Conservation (phyloP, 805 yeast species). For the Candida maesae region DNA sequence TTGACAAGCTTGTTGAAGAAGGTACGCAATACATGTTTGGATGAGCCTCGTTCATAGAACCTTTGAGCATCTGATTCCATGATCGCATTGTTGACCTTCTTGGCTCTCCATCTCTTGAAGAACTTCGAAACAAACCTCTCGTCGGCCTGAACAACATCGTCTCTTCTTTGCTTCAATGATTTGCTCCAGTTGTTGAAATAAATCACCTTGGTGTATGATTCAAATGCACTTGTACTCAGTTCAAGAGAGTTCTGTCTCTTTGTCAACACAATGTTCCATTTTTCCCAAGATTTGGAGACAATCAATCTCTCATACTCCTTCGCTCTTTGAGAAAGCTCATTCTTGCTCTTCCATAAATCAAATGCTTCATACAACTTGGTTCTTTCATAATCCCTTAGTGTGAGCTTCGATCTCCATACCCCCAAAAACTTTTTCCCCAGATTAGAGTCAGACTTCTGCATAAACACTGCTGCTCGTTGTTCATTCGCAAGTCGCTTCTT, state of each 20-base stretch:
- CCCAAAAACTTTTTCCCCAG: neutral
- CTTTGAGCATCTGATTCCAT: conserved; percentile 2
- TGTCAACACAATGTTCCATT: conserved; percentile 9
- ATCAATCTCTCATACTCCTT: conserved; percentile 5
- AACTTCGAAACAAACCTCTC: conserved; percentile 3
- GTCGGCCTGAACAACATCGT: conserved; percentile 3
- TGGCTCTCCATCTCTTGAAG: conserved; percentile 8
- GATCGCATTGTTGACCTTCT: neutral
- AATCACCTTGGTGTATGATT: conserved; percentile 17
- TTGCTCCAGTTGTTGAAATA: conserved; percentile 21
- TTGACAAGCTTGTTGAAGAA: neutral
- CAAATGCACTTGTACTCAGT: conserved; percentile 13
- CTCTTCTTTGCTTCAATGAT: neutral
- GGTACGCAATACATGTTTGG: neutral
- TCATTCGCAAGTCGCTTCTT: conserved; percentile 10
- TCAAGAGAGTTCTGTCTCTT: conserved; percentile 10
- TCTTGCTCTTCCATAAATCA: conserved; percentile 12
- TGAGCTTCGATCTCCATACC: conserved; percentile 13
- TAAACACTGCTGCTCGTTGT: conserved; percentile 4
- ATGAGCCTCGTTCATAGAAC: neutral
- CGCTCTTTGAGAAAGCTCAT: neutral
- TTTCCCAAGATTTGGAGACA: conserved; percentile 2
- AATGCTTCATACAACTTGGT: too few relatives aligned
- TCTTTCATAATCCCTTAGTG: conserved; percentile 1
- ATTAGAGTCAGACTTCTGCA: neutral